Evolutionary conservation across 2,329 filamentous ascomycete species (phyloP).

Genomic region (Magnaporthales sp.): DNA sequence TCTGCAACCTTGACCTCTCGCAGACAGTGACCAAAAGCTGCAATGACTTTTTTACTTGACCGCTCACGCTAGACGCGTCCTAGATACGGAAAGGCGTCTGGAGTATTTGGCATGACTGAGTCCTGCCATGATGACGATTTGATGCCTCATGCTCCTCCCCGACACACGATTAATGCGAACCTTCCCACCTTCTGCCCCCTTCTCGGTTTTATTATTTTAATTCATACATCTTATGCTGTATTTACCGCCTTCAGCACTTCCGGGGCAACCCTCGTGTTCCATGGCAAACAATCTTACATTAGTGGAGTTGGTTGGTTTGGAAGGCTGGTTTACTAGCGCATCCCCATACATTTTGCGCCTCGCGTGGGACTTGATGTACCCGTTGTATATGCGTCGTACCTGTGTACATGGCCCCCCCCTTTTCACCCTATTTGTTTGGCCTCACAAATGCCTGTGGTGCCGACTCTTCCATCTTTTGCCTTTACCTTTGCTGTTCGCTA

Average conservation of each 20-base stretch:
- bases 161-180: background rate
- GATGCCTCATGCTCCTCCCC: background rate
- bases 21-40: constrained; percentile 4
- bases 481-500: background rate
- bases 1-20: constrained; percentile 12
- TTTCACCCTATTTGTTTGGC: background rate
- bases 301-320: background rate
- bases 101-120: background rate
- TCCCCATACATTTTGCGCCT: background rate
- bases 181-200: background rate
- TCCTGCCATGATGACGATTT: background rate
- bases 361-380: background rate
- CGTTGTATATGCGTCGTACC: background rate
- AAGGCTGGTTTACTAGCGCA: background rate
- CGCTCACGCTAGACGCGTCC: background rate
- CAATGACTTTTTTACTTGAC: background rate
- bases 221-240: background rate
- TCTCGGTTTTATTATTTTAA: background rate
- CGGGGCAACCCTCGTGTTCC: background rate
- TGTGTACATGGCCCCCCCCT: background rate
- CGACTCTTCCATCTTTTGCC: background rate
- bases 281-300: background rate
- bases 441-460: background rate
- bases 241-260: background rate
- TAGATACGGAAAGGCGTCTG: background rate